Percentiles rank a stretch among this genome's conserved stretches.
These are phyloP conservation scores for Neonectria magnoliae DNA, from an alignment of 2,329 filamentous ascomycete genomes.

Conservation along the genomic window DNA sequence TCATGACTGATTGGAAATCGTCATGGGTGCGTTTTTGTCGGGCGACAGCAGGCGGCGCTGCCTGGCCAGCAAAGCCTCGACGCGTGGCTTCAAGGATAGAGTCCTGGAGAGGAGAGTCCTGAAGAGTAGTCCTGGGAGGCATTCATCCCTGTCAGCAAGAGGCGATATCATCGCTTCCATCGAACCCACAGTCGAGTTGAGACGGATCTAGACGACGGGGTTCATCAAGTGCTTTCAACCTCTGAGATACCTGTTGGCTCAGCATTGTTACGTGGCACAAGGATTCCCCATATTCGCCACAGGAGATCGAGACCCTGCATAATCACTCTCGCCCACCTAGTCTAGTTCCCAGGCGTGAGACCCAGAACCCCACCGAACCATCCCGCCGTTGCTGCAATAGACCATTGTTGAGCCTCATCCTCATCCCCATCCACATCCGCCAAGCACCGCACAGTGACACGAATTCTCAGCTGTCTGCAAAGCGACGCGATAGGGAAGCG, in stretches of 20 bases:
- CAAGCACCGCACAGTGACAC: not conserved
- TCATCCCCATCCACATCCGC: slow-evolving; percentile 13
- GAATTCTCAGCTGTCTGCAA: not conserved
- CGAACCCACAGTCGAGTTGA: not conserved
- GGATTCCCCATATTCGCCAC: slow-evolving; percentile 28
- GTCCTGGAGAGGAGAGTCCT: slow-evolving; percentile 7
- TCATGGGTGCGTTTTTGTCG: not conserved
- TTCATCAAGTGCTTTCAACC: not conserved
- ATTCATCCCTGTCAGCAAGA: not conserved
- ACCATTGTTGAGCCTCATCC: slow-evolving; percentile 11
- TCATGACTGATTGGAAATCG: not conserved
- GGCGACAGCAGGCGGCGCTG: slow-evolving; percentile 14
- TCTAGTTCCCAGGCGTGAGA: not conserved
- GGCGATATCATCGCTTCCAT: not conserved
- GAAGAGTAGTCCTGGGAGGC: not conserved
- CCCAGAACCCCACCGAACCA: slow-evolving; percentile 5
- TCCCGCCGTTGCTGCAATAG: not conserved
- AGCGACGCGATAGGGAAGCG: not conserved
- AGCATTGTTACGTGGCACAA: not conserved
- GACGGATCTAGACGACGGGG: not conserved
- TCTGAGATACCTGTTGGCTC: not conserved
- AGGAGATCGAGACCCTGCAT: slow-evolving; percentile 26
- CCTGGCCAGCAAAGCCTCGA: slow-evolving; percentile 11
- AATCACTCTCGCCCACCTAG: not conserved
- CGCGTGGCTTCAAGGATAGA: slow-evolving; percentile 17